Conservation (phyloP, 2,329 filamentous ascomycete species). For the Trichoderma breve region DNA sequence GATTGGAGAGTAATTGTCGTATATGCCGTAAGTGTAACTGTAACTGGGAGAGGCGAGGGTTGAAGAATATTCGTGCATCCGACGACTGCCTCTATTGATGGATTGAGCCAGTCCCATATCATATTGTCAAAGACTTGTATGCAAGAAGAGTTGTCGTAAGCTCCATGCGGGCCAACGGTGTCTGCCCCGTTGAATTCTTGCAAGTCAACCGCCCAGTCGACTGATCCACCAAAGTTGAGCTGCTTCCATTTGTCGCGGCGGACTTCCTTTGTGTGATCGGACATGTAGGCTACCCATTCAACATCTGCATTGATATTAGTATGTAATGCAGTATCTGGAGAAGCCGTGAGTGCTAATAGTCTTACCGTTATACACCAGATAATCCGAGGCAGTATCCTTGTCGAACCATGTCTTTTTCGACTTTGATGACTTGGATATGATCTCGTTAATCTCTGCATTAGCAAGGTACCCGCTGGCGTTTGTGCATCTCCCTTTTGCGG, state of each 20-base stretch:
- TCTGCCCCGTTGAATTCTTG: conserved; percentile 1
- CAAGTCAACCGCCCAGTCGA: conserved; percentile 17
- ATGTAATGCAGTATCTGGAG: neutral
- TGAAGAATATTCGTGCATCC: conserved; percentile 12
- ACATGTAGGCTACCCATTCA: conserved; percentile 17
- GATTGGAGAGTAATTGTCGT: conserved; percentile 9
- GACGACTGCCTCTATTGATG: neutral
- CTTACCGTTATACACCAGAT: conserved; percentile 16
- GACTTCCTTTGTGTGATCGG: conserved; percentile 1
- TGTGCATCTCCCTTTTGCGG: conserved; percentile 27
- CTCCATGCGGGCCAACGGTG: neutral
- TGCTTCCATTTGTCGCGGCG: conserved; percentile 8
- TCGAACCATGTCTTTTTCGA: conserved; percentile 19
- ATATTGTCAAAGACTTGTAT: conserved; percentile 10
- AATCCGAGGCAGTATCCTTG: conserved; percentile 6
- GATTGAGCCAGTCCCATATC: conserved; percentile 15
- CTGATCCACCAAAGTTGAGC: conserved; percentile 8
- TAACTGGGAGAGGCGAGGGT: neutral
- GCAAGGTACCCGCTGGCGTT: conserved; percentile 29
- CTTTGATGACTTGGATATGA: conserved; percentile 18
- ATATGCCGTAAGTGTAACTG: conserved; percentile 8
- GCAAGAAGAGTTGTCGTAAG: neutral
- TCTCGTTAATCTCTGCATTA: conserved; percentile 28
- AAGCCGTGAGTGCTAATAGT: neutral
- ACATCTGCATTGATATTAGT: neutral